Evolutionary conservation across 2,329 filamentous ascomycete species (phyloP).

Genomic region (Colletotrichum lentis): DNA sequence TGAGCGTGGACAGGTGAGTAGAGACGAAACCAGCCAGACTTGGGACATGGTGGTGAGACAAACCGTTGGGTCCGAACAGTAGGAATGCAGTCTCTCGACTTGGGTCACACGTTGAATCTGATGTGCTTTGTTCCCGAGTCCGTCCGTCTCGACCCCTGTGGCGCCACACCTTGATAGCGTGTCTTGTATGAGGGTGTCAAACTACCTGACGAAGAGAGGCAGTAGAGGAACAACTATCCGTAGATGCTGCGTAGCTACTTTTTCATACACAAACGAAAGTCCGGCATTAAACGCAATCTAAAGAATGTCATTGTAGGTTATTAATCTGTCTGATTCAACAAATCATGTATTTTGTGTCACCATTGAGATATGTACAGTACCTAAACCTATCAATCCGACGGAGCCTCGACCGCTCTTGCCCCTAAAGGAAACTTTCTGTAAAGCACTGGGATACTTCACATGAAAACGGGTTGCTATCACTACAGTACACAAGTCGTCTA

Average conservation of each 20-base stretch:
- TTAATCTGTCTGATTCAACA: background rate
- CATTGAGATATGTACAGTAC: background rate
- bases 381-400: background rate
- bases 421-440: background rate
- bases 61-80: constrained; percentile 3
- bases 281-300: background rate
- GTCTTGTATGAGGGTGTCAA: background rate
- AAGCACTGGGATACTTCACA: constrained; percentile 25
- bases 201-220: background rate
- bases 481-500: constrained; percentile 1
- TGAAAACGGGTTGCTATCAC: constrained; percentile 4
- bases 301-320: background rate
- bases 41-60: background rate
- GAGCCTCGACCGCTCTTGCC: background rate
- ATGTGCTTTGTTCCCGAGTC: background rate
- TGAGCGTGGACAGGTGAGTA: background rate
- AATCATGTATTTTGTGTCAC: no score
- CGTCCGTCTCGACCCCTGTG: no score
- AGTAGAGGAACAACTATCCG: no score
- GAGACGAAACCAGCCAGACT: constrained; percentile 8
- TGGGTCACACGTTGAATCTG: constrained; percentile 9
- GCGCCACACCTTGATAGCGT: background rate
- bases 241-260: background rate
- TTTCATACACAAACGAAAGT: background rate
- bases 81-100: constrained; percentile 8